Evolutionary conservation across 2,329 filamentous ascomycete species (phyloP).

Genomic region (Trichothecium roseum): DNA sequence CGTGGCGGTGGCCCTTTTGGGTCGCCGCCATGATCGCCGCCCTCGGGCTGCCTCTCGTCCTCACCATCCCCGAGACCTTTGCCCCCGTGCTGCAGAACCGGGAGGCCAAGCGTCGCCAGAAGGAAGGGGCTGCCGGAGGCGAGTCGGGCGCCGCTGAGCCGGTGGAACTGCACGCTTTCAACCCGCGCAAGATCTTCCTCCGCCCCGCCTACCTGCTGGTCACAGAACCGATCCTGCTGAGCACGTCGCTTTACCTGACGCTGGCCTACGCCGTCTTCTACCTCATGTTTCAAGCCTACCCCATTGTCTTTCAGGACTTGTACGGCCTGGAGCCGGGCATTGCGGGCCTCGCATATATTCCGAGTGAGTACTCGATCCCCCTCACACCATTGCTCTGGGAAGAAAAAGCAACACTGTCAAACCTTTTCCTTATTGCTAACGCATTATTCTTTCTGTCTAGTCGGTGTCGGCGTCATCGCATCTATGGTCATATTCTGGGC

Average conservation of each 20-base stretch:
- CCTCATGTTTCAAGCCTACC: conserved; percentile 41
- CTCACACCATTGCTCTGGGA: too few relatives aligned
- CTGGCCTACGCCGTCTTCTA: conserved; percentile 41
- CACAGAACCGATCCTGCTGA: conserved; percentile 37
- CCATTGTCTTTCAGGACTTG: conserved; percentile 33
- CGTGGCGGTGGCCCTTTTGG: conserved; percentile 30
- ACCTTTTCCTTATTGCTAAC: too few relatives aligned
- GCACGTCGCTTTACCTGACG: conserved; percentile 36
- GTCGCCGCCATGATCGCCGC: conserved; percentile 20
- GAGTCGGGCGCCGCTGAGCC: conserved; percentile 23
- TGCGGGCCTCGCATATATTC: conserved; percentile 35
- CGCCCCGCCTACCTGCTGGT: conserved; percentile 37
- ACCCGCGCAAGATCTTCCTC: conserved; percentile 34
- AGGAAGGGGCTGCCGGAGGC: conserved; percentile 23
- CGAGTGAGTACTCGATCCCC: conserved; percentile 26
- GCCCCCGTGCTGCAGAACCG: conserved; percentile 33
- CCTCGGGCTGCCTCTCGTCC: conserved; percentile 16
- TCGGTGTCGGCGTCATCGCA: conserved; percentile 10
- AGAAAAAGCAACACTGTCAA: too few relatives aligned
- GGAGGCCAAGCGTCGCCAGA: too few relatives aligned
- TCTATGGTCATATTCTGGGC: conserved; percentile 12
- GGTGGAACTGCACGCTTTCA: conserved; percentile 25
- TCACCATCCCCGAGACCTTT: conserved; percentile 35
- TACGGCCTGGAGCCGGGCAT: conserved; percentile 35
- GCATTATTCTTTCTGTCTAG: too few relatives aligned